These are phyloP conservation scores for Protostelium mycophagum DNA, from an alignment of 78 protist species.

Conservation along the genomic window DNA sequence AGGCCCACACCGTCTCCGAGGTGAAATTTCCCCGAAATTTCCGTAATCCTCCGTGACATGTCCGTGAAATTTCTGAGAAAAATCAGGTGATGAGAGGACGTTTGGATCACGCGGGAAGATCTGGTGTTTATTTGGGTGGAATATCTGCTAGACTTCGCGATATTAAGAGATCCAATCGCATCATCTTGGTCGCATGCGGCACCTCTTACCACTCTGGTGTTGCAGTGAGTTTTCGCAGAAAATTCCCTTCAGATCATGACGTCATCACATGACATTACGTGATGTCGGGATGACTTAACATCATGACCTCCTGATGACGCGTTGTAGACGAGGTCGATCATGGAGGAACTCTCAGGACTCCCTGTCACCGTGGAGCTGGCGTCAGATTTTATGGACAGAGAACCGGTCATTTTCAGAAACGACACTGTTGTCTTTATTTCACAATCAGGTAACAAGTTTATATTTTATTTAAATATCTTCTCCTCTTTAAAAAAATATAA, in stretches of 20 bases:
- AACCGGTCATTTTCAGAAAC: constrained; percentile 52
- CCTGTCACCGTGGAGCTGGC: constrained; percentile 69
- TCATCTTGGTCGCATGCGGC: constrained; percentile 88
- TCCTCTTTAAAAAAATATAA: constrained; percentile 26
- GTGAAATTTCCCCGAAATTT: too few relatives aligned
- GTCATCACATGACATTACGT: too few relatives aligned
- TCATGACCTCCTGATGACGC: too few relatives aligned
- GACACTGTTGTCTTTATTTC: constrained; percentile 25
- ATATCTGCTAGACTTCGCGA: background rate
- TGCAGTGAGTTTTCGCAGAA: constrained; percentile 26
- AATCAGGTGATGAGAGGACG: background rate
- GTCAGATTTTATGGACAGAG: constrained; percentile 75
- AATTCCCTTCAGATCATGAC: constrained; percentile 1
- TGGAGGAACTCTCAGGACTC: constrained; percentile 56
- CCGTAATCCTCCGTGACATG: background rate
- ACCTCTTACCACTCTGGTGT: constrained; percentile 71
- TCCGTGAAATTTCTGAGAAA: background rate
- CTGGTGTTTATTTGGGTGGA: constrained; percentile 38
- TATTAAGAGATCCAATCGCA: constrained; percentile 41
- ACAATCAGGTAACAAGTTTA: constrained; percentile 38
- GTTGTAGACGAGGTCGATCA: constrained; percentile 14
- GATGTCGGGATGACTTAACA: too few relatives aligned
- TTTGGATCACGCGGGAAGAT: constrained; percentile 33
- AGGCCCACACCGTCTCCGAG: constrained; percentile 30
- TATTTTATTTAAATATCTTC: too few relatives aligned